Conservation (phyloP, 2,329 filamentous ascomycete genomes). For the Hypoxylon sp. region DNA sequence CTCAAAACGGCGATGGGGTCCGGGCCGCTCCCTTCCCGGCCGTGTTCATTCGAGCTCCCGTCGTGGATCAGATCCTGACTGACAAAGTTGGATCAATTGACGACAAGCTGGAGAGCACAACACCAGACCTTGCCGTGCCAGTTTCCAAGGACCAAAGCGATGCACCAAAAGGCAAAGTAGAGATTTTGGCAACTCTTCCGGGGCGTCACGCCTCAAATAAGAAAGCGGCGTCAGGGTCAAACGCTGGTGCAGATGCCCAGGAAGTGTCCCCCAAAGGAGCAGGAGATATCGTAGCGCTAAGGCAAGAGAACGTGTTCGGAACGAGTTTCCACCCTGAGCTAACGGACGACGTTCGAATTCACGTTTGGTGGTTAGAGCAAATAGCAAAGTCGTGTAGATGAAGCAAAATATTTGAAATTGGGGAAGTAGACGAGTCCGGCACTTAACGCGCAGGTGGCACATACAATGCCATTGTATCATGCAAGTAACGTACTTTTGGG, state of each 20-base stretch:
- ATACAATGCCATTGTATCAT: too few species aligned
- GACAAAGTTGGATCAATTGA: constrained; percentile 54
- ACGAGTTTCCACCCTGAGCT: constrained; percentile 97
- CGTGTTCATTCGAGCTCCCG: constrained; percentile 93
- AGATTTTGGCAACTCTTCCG: constrained; percentile 66
- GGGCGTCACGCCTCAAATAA: constrained; percentile 55
- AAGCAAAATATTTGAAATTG: constrained; percentile 11
- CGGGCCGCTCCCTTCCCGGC: constrained; percentile 73
- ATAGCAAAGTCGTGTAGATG: constrained; percentile 59
- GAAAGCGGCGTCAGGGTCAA: constrained; percentile 52
- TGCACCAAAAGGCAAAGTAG: constrained; percentile 52
- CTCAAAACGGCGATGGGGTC: constrained; percentile 45
- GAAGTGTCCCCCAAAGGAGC: constrained; percentile 56
- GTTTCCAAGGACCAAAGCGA: constrained; percentile 36
- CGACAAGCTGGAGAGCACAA: constrained; percentile 50
- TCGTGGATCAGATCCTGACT: constrained; percentile 85
- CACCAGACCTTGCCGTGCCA: constrained; percentile 44
- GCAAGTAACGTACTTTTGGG: too few species aligned
- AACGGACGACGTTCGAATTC: constrained; percentile 88
- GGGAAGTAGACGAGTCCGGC: not conserved
- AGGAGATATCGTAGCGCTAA: constrained; percentile 87
- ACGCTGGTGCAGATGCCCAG: constrained; percentile 47
- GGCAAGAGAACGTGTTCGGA: constrained; percentile 91
- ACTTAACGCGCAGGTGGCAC: not conserved
- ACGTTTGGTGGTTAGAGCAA: constrained; percentile 91